These are phyloP conservation scores for Haberlea rhodopensis DNA, from an alignment of 257 asterid species.

Conservation along the genomic window DNA sequence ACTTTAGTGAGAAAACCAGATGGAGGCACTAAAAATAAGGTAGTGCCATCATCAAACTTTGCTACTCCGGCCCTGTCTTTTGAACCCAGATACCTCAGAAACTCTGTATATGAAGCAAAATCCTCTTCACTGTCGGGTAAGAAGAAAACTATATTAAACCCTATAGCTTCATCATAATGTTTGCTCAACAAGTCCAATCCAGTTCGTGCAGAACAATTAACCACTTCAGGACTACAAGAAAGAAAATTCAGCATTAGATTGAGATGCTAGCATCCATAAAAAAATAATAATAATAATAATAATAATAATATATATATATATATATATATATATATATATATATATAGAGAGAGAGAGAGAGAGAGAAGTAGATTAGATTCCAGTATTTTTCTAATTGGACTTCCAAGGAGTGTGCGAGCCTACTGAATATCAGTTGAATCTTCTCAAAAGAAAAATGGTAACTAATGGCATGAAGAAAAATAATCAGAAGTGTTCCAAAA, in stretches of 20 bases:
- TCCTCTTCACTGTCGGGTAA: constrained; percentile 91
- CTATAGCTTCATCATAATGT: constrained; percentile 87
- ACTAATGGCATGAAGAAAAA: constrained; percentile 8
- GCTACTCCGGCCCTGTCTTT: constrained; percentile 97
- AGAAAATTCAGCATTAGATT: constrained; percentile 7
- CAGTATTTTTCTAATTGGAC: not conserved
- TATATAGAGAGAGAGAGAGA: no score
- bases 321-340: no score
- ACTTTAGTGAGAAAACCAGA: constrained; percentile 74
- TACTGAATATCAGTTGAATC: not conserved
- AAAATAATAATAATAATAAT: no score
- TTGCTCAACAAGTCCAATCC: constrained; percentile 83
- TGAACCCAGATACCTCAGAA: constrained; percentile 74
- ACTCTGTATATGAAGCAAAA: constrained; percentile 90
- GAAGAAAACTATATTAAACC: constrained; percentile 76
- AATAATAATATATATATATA: not conserved
- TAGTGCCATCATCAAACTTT: constrained; percentile 87
- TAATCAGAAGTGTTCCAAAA: not conserved
- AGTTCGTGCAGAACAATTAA: constrained; percentile 87
- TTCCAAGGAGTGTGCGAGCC: not conserved
- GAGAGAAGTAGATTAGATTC: not conserved
- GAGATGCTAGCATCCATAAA: constrained; percentile 11
- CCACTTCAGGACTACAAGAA: constrained; percentile 73
- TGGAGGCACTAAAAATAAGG: constrained; percentile 94
- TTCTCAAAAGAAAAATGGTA: constrained; percentile 11